Percentiles rank a stretch among this genome's conserved stretches.
These are phyloP conservation scores for Vitis rupestris DNA, from an alignment of 164 flowering plant genomes.

Conservation along the genomic window DNA sequence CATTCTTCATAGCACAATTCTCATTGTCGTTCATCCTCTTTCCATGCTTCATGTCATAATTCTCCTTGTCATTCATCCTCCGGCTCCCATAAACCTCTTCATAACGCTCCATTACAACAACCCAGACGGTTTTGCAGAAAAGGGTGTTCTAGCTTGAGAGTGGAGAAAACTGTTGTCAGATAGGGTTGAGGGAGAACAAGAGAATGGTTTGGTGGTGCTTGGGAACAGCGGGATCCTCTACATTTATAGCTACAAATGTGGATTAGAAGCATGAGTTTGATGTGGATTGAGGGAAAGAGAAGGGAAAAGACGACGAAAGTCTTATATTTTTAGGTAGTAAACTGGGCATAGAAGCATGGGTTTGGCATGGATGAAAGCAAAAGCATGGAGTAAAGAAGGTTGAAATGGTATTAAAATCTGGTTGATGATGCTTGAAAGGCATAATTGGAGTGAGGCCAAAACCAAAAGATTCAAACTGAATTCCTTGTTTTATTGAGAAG, in stretches of 20 bases:
- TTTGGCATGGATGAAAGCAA: conserved; percentile 10
- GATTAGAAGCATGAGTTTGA: conserved; percentile 10
- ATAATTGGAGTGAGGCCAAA: too few relatives aligned
- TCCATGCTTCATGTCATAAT: background rate
- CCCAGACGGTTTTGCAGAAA: too few relatives aligned
- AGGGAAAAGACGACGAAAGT: conserved; percentile 12
- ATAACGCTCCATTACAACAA: conserved; percentile 8
- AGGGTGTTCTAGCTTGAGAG: too few relatives aligned
- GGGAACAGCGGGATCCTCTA: background rate
- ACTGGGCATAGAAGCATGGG: conserved; percentile 10
- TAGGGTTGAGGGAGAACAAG: background rate
- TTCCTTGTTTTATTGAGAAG: too few relatives aligned
- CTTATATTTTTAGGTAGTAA: conserved; percentile 2
- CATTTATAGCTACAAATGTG: conserved; percentile 1
- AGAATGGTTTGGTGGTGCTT: background rate
- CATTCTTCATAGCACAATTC: background rate
- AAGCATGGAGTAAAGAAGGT: background rate
- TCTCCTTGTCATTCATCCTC: conserved; percentile 1
- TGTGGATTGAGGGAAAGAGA: conserved; percentile 11
- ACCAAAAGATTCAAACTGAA: too few relatives aligned
- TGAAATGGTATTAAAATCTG: too few relatives aligned
- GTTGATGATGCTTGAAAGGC: too few relatives aligned
- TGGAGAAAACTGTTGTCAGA: too few relatives aligned
- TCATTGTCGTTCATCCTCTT: background rate
- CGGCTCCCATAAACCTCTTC: background rate